Base-by-base conservation (phyloP, 208 protist genomes). In the Wallacemonas sp. region DNA sequence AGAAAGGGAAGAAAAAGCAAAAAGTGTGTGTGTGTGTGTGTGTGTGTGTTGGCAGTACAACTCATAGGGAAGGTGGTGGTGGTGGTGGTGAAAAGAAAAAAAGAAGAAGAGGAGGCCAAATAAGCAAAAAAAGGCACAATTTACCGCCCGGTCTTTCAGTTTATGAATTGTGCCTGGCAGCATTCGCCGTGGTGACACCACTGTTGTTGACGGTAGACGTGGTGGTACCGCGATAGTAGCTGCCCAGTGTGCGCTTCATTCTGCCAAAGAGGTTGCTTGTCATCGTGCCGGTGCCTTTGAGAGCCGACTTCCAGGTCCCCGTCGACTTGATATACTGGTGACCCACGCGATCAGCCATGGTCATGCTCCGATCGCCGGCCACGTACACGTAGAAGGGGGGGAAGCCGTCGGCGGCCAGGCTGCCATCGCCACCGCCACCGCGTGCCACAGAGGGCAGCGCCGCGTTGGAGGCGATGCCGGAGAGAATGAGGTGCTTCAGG, bases 401-500 rank as follows among this genome's bases (percentile, higher is more conserved):
- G 16, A 63, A 46, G 32, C 66, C 66, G 33, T 72, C 66, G 3
- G 52, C 52, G 2, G 52, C 52, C 14, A 58, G 14, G n/a, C n/a
- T n/a, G 9, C 6, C 47, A 29, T 17, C 26, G n/a, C 11, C 14
- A 3, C 19, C 52, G 14, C 52, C 52, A 19, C n/a, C 27, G 52
- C 19, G 38, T 29, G 46, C 61, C 43, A 57, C 33, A 0, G 26
- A 30, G 33, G 30, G 49, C 44, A 48, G 23, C 19, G 27, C 41
- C 41, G 9, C 61, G 32, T 21, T 55, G 9, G 14, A 17, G 5
- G 30, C 52, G 52, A 44, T 64, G 2, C 68, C 68, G 32, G 68
- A 71, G 2, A 79, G 54, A 29, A 79, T 47, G 14, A 69, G 67
- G 30, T 79, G 60, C 64, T 79, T 79, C 48, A 75, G 57, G 2